Percentiles rank a stretch among this genome's conserved stretches.
Conservation (phyloP, 2,329 filamentous ascomycete genomes). For the Xylaria sp. region DNA sequence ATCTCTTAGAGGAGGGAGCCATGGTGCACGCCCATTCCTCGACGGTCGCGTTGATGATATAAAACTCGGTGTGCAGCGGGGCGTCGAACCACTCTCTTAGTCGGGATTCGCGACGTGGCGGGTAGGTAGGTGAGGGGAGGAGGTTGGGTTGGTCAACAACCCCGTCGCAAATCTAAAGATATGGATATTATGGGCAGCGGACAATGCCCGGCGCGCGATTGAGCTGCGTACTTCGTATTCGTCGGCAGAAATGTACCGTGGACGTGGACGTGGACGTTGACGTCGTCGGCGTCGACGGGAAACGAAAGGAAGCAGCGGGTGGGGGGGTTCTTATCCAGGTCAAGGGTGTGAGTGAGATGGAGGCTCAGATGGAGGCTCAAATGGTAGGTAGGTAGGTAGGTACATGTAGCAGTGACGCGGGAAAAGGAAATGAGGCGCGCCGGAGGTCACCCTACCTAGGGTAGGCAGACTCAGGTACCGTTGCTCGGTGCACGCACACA, state of each 20-base stretch:
- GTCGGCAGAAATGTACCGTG: too few species aligned
- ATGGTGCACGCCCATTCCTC: conserved; percentile 36
- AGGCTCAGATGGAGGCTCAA: conserved; percentile 12
- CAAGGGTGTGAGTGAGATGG: conserved; percentile 6
- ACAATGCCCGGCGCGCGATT: too few species aligned
- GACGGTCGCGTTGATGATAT: conserved; percentile 2
- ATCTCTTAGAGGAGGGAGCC: conserved; percentile 44
- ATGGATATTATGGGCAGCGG: too few species aligned
- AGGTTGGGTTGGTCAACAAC: neutral
- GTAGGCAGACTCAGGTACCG: too few species aligned
- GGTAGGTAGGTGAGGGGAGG: neutral
- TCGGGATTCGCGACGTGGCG: neutral
- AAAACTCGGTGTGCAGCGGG: neutral
- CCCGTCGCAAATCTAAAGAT: neutral
- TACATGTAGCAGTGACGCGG: conserved; percentile 24
- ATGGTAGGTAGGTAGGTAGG: conserved; percentile 1
- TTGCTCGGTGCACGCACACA: too few species aligned
- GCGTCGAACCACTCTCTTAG: too few species aligned
- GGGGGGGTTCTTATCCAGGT: conserved; percentile 6
- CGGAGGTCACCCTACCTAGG: neutral
- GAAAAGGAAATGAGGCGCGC: conserved; percentile 18
- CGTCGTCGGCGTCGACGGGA: neutral
- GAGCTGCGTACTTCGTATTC: too few species aligned
- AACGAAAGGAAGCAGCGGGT: conserved; percentile 1
- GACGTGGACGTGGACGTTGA: neutral